A percentile compares a stretch with the other conserved stretches of the same genome.
phyloP scores from a whole-genome alignment of 1,139 yeast species.

The Saccharomyces hybrid region DNA sequence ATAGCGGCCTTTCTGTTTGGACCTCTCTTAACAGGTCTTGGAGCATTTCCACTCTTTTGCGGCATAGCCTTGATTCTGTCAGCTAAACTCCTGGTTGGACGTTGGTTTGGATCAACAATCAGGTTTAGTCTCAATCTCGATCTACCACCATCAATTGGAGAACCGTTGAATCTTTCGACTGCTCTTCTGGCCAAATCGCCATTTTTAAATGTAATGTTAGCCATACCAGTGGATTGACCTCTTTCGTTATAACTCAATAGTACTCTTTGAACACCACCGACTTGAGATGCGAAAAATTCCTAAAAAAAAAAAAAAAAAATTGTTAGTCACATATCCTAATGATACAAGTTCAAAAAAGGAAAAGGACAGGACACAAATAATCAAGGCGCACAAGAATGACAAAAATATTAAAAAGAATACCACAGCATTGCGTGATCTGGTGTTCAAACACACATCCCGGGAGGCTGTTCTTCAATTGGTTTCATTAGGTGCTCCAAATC shows the following conservation, averaged over 20 bases:
- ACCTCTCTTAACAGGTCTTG: constrained; percentile 24
- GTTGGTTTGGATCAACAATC: constrained; percentile 75
- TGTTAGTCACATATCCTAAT: neutral
- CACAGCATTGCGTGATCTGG: neutral
- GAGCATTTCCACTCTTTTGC: constrained; percentile 15
- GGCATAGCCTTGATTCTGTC: constrained; percentile 30
- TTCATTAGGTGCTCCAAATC: neutral
- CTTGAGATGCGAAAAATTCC: constrained; percentile 84
- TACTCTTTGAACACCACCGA: constrained; percentile 76
- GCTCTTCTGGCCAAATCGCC: constrained; percentile 67
- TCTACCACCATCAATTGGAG: constrained; percentile 86
- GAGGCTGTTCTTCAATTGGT: neutral
- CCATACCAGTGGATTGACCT: constrained; percentile 89
- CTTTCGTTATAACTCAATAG: constrained; percentile 73
- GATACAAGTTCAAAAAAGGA: constrained; percentile 4
- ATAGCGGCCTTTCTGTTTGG: constrained; percentile 33
- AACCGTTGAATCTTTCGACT: constrained; percentile 79
- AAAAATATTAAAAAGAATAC: neutral
- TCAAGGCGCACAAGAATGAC: neutral
- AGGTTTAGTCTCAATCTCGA: constrained; percentile 73
- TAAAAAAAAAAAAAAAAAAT: constrained; percentile 30
- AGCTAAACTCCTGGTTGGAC: constrained; percentile 54
- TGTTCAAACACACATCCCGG: too few relatives aligned
- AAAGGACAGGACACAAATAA: constrained; percentile 4
- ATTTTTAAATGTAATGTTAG: constrained; percentile 70